phyloP scores from a whole-genome alignment of 2,329 filamentous ascomycete genomes.

The Neonectria neomacrospora region DNA sequence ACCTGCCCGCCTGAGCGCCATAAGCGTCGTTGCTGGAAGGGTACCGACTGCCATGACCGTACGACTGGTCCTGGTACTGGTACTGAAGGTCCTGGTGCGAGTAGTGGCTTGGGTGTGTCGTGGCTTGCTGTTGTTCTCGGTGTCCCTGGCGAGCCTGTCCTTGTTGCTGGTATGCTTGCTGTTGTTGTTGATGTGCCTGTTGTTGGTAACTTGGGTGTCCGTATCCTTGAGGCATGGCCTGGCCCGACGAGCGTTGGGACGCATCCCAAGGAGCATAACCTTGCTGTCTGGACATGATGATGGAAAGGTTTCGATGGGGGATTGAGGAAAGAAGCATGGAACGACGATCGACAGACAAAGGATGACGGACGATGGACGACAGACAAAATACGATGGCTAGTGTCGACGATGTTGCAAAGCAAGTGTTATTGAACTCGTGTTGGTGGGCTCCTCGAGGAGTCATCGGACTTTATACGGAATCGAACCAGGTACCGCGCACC shows the following conservation, averaged over 20 bases:
- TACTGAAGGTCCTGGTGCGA: neutral
- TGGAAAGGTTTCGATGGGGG: neutral
- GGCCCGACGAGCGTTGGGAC: neutral
- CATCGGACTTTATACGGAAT: neutral
- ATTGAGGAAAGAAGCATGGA: neutral
- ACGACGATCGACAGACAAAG: too few relatives aligned
- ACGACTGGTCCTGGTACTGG: neutral
- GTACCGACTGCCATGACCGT: neutral
- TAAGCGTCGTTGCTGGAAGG: neutral
- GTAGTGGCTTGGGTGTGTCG: neutral
- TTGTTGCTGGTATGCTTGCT: neutral
- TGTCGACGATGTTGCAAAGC: neutral
- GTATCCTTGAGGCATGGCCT: neutral
- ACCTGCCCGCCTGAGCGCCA: neutral
- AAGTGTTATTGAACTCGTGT: neutral
- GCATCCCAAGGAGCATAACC: neutral
- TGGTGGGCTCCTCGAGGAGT: neutral
- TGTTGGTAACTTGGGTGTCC: neutral
- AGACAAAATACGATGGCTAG: neutral
- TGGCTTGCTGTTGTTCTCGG: neutral
- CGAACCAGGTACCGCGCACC: neutral
- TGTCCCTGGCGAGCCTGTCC: neutral
- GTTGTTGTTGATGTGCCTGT: neutral
- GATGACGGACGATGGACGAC: neutral
- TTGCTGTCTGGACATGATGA: neutral